Conservation (phyloP, 495 filamentous ascomycete genomes). For the Penicillium bialowiezense region DNA sequence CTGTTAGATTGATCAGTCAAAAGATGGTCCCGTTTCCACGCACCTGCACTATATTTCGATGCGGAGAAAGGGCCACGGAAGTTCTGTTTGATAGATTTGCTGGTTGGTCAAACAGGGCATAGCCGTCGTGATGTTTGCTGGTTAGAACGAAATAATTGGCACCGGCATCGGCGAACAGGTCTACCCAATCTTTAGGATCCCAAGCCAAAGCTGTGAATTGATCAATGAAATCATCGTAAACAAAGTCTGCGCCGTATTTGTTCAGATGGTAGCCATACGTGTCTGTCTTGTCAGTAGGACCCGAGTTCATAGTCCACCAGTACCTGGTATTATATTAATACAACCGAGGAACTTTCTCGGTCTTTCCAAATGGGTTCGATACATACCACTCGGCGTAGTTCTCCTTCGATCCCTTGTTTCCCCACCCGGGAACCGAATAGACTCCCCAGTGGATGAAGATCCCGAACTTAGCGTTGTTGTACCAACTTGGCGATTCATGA, state of each 20-base stretch:
- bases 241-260: slow-evolving; percentile 46
- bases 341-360: no score
- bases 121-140: slow-evolving; percentile 53
- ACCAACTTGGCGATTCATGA: slow-evolving; percentile 54
- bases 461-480: slow-evolving; percentile 50
- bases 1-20: no score
- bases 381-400: slow-evolving; percentile 53
- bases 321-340: slow-evolving; percentile 18
- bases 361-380: neutral
- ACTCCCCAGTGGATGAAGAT: slow-evolving; percentile 59
- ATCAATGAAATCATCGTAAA: slow-evolving; percentile 55
- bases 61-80: no score
- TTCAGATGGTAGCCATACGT: slow-evolving; percentile 49
- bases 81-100: slow-evolving; percentile 26
- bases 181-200: slow-evolving; percentile 54
- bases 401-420: slow-evolving; percentile 47
- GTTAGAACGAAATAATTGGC: slow-evolving; percentile 56
- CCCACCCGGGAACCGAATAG: slow-evolving; percentile 55
- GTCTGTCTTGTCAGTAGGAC: slow-evolving; percentile 18
- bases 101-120: slow-evolving; percentile 50
- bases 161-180: slow-evolving; percentile 52
- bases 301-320: slow-evolving; percentile 38
- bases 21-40: no score
- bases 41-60: no score
- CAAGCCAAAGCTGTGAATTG: slow-evolving; percentile 50